Percentiles rank a stretch among this genome's conserved stretches.
These are phyloP conservation scores for Ogataea pini DNA, from an alignment of 805 yeast genomes.

Conservation along the genomic window DNA sequence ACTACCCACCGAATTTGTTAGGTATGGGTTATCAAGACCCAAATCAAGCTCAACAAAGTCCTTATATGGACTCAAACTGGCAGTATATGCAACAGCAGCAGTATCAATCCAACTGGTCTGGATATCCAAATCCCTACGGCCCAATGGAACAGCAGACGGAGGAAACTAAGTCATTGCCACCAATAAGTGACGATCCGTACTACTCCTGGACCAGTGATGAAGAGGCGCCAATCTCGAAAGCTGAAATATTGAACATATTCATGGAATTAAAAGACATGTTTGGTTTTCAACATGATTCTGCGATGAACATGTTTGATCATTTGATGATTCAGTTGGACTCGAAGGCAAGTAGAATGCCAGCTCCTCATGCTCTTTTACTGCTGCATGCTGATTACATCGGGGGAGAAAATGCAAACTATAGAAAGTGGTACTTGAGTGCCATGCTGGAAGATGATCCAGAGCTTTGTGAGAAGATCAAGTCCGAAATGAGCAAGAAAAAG, in stretches of 20 bases:
- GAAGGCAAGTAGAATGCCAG: conserved; percentile 75
- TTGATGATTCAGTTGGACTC: conserved; percentile 83
- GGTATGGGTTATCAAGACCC: conserved; percentile 10
- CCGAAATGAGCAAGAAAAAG: conserved; percentile 51
- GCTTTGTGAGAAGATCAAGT: conserved; percentile 56
- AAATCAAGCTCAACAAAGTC: conserved; percentile 9
- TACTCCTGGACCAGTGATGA: conserved; percentile 61
- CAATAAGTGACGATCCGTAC: conserved; percentile 41
- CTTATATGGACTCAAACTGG: conserved; percentile 20
- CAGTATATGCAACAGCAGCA: conserved; percentile 16
- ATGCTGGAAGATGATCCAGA: conserved; percentile 75
- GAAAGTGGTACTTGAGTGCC: conserved; percentile 91
- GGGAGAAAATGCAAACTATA: conserved; percentile 82
- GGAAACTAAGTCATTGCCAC: conserved; percentile 15
- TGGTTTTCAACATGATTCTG: conserved; percentile 83
- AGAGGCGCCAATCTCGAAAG: conserved; percentile 71
- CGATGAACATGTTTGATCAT: conserved; percentile 78
- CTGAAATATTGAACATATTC: conserved; percentile 63
- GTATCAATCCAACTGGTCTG: conserved; percentile 15
- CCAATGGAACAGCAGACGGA: conserved; percentile 15
- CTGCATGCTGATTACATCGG: conserved; percentile 92
- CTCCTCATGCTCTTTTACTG: conserved; percentile 67
- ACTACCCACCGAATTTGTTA: conserved; percentile 18
- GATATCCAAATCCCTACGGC: conserved; percentile 10
- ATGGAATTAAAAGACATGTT: conserved; percentile 57